Base-by-base conservation (phyloP, 768 basidiomycete species). In the Lepiota brunneoincarnata region DNA sequence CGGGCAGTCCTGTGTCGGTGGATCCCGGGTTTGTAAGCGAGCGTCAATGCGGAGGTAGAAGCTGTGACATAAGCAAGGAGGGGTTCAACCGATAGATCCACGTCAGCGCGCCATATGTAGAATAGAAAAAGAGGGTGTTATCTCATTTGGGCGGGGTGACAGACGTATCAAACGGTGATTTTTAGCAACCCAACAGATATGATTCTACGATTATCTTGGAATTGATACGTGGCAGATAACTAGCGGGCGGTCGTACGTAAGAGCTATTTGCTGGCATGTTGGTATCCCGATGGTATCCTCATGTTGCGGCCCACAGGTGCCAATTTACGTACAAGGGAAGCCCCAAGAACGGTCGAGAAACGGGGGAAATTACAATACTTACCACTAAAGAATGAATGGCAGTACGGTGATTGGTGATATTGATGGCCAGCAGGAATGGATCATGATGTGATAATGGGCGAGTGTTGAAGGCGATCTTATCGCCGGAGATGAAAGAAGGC, bases 211-310 rank as follows among this genome's bases (percentile, higher is more conserved):
- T 40, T 38, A 50, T 50, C 49, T 50, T 18, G 17, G 49, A 9
- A 31, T 17, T 40, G 26, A 50, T 50, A 50, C 49, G 49, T 50
- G 49, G 49, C 49, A 40, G 49, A 40, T 40, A 50, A 50, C 49
- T 5, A 40, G 38, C 38, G 49, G 37, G 40, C 12, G 28, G 39
- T n/a, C n/a, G n/a, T 50, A 50, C 49, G 49, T 50, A 50, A 50
- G 31, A 31, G 31, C n/a, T 5, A 17, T 21, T 47, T 34, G 35
- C 14, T 47, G 31, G 45, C 24, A 17, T 47, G 31, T 47, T 31
- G 18, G 21, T 47, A 47, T 47, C 45, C 45, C 35, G 31, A 34
- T 31, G 18, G 21, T 47, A 47, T 47, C 45, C 45, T 47, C 45
- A 47, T 47, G 45, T 20, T 24, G 31, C 28, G 26, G 38, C 28